Conservation (phyloP, 371 early-diverging fungal genomes). For the Mortierella sp. region DNA sequence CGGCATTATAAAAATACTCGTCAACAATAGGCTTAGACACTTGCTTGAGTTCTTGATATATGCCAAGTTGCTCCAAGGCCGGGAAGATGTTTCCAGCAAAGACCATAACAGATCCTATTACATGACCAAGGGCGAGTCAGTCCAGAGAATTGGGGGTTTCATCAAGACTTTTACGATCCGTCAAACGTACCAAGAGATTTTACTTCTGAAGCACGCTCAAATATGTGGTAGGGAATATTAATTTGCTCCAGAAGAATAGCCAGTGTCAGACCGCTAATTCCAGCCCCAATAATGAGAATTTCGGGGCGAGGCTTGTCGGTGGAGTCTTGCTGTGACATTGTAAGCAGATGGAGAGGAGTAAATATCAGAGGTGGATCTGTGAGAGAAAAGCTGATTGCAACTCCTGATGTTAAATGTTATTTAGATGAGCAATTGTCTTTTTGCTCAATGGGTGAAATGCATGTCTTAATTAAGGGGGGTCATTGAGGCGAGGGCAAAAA, state of each 20-base stretch:
- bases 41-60: too few relatives aligned
- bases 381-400: too few relatives aligned
- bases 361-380: too few relatives aligned
- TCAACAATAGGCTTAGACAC: not conserved
- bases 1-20: not conserved
- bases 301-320: not conserved
- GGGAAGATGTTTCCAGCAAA: not conserved
- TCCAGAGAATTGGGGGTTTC: not conserved
- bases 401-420: too few relatives aligned
- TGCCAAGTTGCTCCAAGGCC: not conserved
- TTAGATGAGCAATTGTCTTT: too few relatives aligned
- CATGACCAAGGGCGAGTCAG: too few relatives aligned
- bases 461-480: too few relatives aligned
- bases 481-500: too few relatives aligned
- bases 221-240: slow-evolving; percentile 17
- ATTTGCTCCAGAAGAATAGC: slow-evolving; percentile 17
- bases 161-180: slow-evolving; percentile 1
- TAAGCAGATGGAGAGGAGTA: too few relatives aligned
- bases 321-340: not conserved
- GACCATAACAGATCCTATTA: too few relatives aligned
- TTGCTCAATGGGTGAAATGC: too few relatives aligned
- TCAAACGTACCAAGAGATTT: slow-evolving; percentile 12
- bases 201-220: slow-evolving; percentile 14
- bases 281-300: slow-evolving; percentile 23
- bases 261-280: slow-evolving; percentile 16